A percentile compares a stretch with the other conserved stretches of the same genome.
Evolutionary conservation across 306 rosid genomes (phyloP).

Genomic region (Prunus dulcis): DNA sequence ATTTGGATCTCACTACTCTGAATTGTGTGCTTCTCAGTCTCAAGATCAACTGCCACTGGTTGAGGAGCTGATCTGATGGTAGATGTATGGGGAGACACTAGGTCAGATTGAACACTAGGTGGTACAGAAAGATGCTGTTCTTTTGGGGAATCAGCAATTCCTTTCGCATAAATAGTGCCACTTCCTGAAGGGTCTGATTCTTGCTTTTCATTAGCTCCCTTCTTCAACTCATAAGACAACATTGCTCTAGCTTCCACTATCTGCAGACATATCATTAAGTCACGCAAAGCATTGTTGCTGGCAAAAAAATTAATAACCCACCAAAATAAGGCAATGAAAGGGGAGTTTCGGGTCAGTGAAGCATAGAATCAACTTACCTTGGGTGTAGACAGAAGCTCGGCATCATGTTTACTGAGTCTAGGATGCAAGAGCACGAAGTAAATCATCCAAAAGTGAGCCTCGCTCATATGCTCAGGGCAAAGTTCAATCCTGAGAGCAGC

Average conservation of each 20-base stretch:
- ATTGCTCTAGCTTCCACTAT: constrained; percentile 71
- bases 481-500: constrained; percentile 84
- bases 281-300: constrained; percentile 6
- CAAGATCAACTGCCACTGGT: constrained; percentile 31
- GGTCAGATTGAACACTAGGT: constrained; percentile 36
- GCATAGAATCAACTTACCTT: constrained; percentile 48
- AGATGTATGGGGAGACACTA: constrained; percentile 34
- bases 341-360: background rate
- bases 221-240: constrained; percentile 55
- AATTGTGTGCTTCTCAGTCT: constrained; percentile 56
- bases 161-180: constrained; percentile 29
- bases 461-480: constrained; percentile 84
- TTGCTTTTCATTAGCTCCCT: constrained; percentile 37
- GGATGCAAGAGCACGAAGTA: constrained; percentile 83
- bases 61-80: constrained; percentile 40
- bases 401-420: constrained; percentile 56
- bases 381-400: constrained; percentile 65
- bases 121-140: constrained; percentile 60
- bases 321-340: background rate
- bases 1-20: constrained; percentile 44
- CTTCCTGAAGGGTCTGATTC: constrained; percentile 39
- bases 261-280: constrained; percentile 39
- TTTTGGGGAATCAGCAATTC: constrained; percentile 27
- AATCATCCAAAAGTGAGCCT: constrained; percentile 74
- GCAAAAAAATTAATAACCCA: background rate